Base-by-base conservation (phyloP, 306 rosid species). In the Oemleria cerasiformis region DNA sequence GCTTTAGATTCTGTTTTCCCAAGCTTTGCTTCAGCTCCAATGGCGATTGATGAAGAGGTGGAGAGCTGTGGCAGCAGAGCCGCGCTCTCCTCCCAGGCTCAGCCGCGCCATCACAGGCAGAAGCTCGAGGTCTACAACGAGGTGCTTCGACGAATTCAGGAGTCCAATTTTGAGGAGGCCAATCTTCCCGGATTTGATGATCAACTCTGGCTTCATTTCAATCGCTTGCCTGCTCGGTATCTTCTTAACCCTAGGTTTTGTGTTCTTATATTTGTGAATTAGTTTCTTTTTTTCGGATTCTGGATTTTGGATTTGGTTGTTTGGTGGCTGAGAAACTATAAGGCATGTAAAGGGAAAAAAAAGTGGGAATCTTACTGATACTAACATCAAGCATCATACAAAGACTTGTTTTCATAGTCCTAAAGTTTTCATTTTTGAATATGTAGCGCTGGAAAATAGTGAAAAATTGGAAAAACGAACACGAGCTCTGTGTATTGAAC, bases 51-150 rank as follows among this genome's bases (percentile, higher is more conserved):
- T 68, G 86, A 92, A 16, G 97, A 91, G 82, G 75, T 74, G 67
- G 99, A 95, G 87, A 95, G 99, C 75, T 91, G 96, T 64, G 99
- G 92, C 44, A 91, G 99, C 76, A 60, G 92, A 83, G 83, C 92
- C 36, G 73, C 83, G 36, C 79, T 78, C 53, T 84, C 89, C 13
- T 53, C 86, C 38, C 94, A 88, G 51, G 72, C 85, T 6, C 83
- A 83, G 58, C 79, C 86, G 40, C 87, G 85, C 19, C 92, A 80
- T 13, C 90, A 86, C 25, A 79, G 86, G 34, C 97, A 91, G 86
- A 95, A 95, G 67, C 81, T 88, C 20, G 96, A 91, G 79, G 97
- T 80, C 2, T 95, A 89, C 82, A 89, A 84, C 83, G 92, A 91
- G 75, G 99, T 95, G 44, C 97, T 91, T 36, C 83, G 91, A 8